Percentiles rank a stretch among this genome's conserved stretches.
phyloP scores from a whole-genome alignment of 495 filamentous ascomycete genomes.

The Penicillium goetzii region DNA sequence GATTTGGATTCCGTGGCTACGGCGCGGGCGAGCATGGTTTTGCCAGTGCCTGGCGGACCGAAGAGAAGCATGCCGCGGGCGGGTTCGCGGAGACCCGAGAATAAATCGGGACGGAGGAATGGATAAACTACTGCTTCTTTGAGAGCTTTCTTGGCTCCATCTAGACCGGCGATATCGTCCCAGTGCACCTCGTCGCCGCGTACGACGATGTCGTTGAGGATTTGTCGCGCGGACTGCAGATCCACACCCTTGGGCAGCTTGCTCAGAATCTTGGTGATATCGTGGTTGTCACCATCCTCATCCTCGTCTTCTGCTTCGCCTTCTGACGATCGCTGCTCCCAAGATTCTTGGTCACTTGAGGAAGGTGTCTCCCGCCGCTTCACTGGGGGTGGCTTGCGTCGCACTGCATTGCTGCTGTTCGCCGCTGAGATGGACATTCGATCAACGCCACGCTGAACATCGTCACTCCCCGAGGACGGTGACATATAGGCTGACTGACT shows the following conservation, averaged over 20 bases:
- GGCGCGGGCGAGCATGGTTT: slow-evolving; percentile 96
- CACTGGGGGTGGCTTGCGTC: slow-evolving; percentile 28
- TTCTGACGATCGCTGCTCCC: slow-evolving; percentile 32
- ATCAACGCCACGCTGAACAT: slow-evolving; percentile 31
- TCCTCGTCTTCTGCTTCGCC: slow-evolving; percentile 41
- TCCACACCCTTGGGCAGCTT: slow-evolving; percentile 82
- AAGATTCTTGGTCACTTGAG: slow-evolving; percentile 51
- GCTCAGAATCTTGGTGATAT: slow-evolving; percentile 66
- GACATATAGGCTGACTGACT: slow-evolving; percentile 25
- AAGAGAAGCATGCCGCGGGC: slow-evolving; percentile 96
- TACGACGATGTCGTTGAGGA: slow-evolving; percentile 95
- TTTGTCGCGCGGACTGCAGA: slow-evolving; percentile 78
- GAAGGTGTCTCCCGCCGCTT: slow-evolving; percentile 47
- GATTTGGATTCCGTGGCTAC: slow-evolving; percentile 94
- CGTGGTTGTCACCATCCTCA: slow-evolving; percentile 47
- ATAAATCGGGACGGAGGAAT: slow-evolving; percentile 93
- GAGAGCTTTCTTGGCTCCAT: slow-evolving; percentile 86
- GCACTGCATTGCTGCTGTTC: slow-evolving; percentile 28
- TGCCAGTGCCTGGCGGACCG: slow-evolving; percentile 93
- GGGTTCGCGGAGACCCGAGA: slow-evolving; percentile 92
- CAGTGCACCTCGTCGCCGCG: slow-evolving; percentile 94
- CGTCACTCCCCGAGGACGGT: slow-evolving; percentile 39
- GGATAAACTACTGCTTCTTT: slow-evolving; percentile 98
- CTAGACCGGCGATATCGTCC: slow-evolving; percentile 91
- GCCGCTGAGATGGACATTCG: slow-evolving; percentile 33